Base-by-base conservation (phyloP, 164 flowering plant genomes). In the Magnolia sinica region DNA sequence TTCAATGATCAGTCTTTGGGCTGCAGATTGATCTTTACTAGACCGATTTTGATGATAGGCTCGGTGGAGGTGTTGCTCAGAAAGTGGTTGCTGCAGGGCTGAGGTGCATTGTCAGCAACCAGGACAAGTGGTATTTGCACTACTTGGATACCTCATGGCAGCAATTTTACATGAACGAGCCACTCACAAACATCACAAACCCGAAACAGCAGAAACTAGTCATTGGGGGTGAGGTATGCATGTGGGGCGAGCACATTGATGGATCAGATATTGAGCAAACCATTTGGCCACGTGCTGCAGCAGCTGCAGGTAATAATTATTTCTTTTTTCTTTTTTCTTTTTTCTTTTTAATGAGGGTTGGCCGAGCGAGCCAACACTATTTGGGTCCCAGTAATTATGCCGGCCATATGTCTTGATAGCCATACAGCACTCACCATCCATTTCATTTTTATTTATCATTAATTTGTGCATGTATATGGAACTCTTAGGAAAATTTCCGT, bases 331-430 rank as follows among this genome's bases (percentile, higher is more conserved):
- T 2, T 49, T 71, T 10, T 22, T 66, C 29, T 50, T 50, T 49
- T 63, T 2, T 27, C 29, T 27, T 27, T 27, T 27, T 27, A 27
- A 27, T 14, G 88, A 92, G 97, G 97, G 87, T 91, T 92, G 93
- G 90, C 95, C 93, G 72, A 85, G 82, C 87, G 88, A 89, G 98
- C 96, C 97, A 92, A 91, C 95, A 96, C 94, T 91, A 59, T 82
- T 0, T 5, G 9, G 82, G 29, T 79, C 85, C 94, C 94, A 95
- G 83, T 93, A 95, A 95, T 93, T 90, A 81, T 88, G 95, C 88
- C 94, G 86, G 95, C 98, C 98, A 93, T 93, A 95, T 93, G 98
- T 95, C 97, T 93, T 89, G 96, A 95, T 93, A 83, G 85, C 98
- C 98, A 93, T 95, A 92, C 97, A 86, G 97, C 95, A 87, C 96